A percentile compares a stretch with the other conserved stretches of the same genome.
Evolutionary conservation across 805 yeast species (phyloP).

Genomic region (Wickerhamia fluorescens): DNA sequence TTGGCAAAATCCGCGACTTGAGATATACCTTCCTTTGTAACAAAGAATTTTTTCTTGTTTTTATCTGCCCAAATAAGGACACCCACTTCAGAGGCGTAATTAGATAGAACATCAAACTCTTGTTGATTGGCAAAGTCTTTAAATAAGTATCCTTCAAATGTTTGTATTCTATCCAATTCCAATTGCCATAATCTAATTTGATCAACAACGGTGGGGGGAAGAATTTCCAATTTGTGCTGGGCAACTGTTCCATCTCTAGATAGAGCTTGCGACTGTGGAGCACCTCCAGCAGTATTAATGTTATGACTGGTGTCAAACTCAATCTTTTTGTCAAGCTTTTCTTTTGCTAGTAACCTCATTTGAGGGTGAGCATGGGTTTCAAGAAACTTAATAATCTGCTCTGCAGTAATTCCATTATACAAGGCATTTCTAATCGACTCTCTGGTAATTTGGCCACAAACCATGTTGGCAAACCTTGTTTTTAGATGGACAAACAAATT

Average conservation of each 20-base stretch:
- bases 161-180: slow-evolving; percentile 85
- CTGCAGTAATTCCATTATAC: slow-evolving; percentile 86
- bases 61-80: slow-evolving; percentile 85
- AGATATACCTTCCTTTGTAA: slow-evolving; percentile 76
- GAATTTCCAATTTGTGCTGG: slow-evolving; percentile 50
- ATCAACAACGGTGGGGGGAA: slow-evolving; percentile 96
- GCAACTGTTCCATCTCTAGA: slow-evolving; percentile 24
- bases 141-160: slow-evolving; percentile 81
- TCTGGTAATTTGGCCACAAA: slow-evolving; percentile 87
- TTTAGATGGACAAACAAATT: slow-evolving; percentile 81
- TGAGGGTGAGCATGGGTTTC: slow-evolving; percentile 93
- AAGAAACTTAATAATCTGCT: slow-evolving; percentile 83
- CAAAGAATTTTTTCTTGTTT: slow-evolving; percentile 66
- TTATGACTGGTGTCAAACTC: slow-evolving; percentile 53
- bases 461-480: slow-evolving; percentile 85
- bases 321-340: slow-evolving; percentile 54
- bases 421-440: slow-evolving; percentile 85
- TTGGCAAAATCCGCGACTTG: slow-evolving; percentile 91
- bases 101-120: slow-evolving; percentile 66
- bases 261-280: slow-evolving; percentile 23
- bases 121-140: slow-evolving; percentile 73
- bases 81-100: slow-evolving; percentile 87
- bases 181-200: slow-evolving; percentile 95
- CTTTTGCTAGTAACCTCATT: slow-evolving; percentile 71
- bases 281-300: slow-evolving; percentile 39